These are phyloP conservation scores for Phellopilus nigrolimitatus DNA, from an alignment of 1,284 basidiomycete genomes.

Conservation along the genomic window DNA sequence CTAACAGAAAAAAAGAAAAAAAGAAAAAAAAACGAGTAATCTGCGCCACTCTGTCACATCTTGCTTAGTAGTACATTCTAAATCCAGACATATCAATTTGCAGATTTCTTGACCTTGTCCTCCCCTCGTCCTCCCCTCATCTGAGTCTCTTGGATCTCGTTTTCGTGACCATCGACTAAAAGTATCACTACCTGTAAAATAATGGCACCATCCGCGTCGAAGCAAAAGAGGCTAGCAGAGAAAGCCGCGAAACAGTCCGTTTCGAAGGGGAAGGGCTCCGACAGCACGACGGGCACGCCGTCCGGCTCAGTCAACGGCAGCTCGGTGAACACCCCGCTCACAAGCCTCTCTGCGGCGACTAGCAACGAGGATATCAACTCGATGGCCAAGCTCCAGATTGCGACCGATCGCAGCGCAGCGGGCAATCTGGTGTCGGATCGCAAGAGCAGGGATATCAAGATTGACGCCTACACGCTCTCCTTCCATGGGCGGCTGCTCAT, in stretches of 20 bases:
- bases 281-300: conserved; percentile 42
- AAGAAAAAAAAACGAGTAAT: too few relatives aligned
- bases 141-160: background rate
- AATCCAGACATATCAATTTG: too few relatives aligned
- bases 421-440: conserved; percentile 92
- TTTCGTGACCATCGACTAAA: background rate
- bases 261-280: conserved; percentile 42
- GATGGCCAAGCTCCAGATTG: conserved; percentile 86
- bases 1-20: too few relatives aligned
- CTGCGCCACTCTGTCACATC: too few relatives aligned
- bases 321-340: conserved; percentile 70
- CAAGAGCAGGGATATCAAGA: conserved; percentile 95
- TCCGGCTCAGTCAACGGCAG: conserved; percentile 57
- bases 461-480: conserved; percentile 92
- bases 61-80: too few relatives aligned
- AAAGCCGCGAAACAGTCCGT: conserved; percentile 75
- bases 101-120: background rate
- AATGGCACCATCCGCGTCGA: conserved; percentile 76
- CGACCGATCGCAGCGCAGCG: conserved; percentile 85
- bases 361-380: conserved; percentile 70
- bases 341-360: conserved; percentile 67
- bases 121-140: background rate
- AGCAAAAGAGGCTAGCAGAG: conserved; percentile 84
- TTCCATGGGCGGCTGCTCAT: conserved; percentile 96
- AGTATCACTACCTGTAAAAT: conserved; percentile 1